Evolutionary conservation across 1,284 basidiomycete genomes (phyloP), one percentile per base, ranked within the genome.

Genomic region (Malassezia nana): DNA sequence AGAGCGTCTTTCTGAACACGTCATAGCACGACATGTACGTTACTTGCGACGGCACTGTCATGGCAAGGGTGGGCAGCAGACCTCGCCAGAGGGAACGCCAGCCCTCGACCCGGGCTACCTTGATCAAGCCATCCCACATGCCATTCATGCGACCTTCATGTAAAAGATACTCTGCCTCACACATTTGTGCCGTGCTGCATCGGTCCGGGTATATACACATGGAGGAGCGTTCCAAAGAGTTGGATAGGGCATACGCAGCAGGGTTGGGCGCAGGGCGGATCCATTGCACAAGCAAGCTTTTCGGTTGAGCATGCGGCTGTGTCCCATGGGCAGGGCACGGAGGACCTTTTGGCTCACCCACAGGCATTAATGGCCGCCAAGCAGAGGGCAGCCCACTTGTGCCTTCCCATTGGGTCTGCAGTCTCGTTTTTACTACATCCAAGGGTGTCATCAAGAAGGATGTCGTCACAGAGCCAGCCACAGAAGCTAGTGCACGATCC

Each of bases 11-110:
- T 12, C 89, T 79, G 18, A 96, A 82, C 72, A 86, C 83, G 75
- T 96, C 92, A 75, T 98, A 98, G 25, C 88, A 89, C 45, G 95
- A 80, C 84, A 98, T 98, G 76, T 98, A 98, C 31, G 84, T 81
- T 43, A 91, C 89, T 45, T 91, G 83, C 0, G 90, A 85, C 0
- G 92, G 92, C 7, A 98, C 87, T 20, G 87, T 85, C 74, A 98
- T 92, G 46, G 66, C 63, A 24, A 74, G 51, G 0, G 72, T 74
- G 0, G 72, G 72, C 22, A 62, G 61, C 2, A 74, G 42, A 2
- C 72, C 72, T n/a, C 72, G 59, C 68, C 69, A 74, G 1, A 74
- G 57, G 1, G 70, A 69, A 7, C 62, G 52, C 16, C 66, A 57
- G 32, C 72, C 72, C 39, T 74, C 72, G 3, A 52, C 43, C 20